These are phyloP conservation scores for Lotus japonicus DNA, from an alignment of 306 rosid species.

Conservation along the genomic window DNA sequence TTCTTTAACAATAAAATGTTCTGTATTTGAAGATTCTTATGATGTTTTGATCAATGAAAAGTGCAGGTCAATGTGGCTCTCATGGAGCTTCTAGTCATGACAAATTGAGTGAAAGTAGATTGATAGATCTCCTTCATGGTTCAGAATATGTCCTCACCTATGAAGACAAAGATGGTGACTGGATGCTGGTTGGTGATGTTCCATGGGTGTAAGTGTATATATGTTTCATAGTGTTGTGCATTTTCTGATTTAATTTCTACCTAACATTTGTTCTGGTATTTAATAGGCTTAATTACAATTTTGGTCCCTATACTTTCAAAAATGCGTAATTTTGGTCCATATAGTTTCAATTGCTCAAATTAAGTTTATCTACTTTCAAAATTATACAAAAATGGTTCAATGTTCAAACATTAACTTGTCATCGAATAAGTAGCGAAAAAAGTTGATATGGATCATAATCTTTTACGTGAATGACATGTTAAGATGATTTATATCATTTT, in stretches of 20 bases:
- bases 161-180: slow-evolving; percentile 94
- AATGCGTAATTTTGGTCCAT: too few species aligned
- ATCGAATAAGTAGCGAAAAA: too few species aligned
- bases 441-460: too few species aligned
- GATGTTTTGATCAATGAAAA: slow-evolving; percentile 12
- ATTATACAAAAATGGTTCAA: too few species aligned
- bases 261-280: background rate
- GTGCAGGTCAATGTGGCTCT: slow-evolving; percentile 78
- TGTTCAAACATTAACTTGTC: too few species aligned
- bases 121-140: slow-evolving; percentile 88
- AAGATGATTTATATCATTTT: too few species aligned
- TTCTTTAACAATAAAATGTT: slow-evolving; percentile 10
- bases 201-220: slow-evolving; percentile 84
- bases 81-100: slow-evolving; percentile 55
- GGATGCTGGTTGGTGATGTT: slow-evolving; percentile 99
- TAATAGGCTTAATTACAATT: background rate
- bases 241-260: background rate
- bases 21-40: background rate
- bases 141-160: slow-evolving; percentile 93
- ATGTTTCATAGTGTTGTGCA: background rate
- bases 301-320: too few species aligned
- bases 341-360: too few species aligned
- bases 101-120: slow-evolving; percentile 60
- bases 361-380: too few species aligned
- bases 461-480: too few species aligned